A percentile compares a stretch with the other conserved stretches of the same genome.
Evolutionary conservation across 2,329 filamentous ascomycete species (phyloP).

Genomic region (Seiridium cupressi): DNA sequence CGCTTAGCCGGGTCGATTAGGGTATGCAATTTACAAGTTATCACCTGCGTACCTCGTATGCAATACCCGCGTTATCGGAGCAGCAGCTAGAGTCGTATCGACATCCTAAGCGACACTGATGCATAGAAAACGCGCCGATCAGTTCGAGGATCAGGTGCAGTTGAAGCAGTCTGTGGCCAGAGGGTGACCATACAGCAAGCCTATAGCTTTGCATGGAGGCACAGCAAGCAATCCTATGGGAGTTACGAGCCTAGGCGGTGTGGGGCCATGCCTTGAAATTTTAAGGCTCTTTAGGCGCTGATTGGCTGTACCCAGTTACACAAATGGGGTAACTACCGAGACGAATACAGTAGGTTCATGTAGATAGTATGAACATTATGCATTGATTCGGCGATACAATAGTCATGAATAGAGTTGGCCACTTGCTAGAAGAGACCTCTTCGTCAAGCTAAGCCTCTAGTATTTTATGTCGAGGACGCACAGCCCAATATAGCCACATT

Average conservation of each 20-base stretch:
- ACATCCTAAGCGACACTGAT: neutral
- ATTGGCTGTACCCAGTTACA: no score
- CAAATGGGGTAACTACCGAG: no score
- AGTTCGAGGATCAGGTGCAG: neutral
- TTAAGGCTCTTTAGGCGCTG: no score
- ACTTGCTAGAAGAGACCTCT: no score
- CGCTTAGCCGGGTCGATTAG: neutral
- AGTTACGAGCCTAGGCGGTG: neutral
- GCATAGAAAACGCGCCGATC: neutral
- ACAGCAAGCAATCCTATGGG: neutral
- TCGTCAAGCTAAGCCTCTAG: no score
- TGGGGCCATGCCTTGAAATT: neutral
- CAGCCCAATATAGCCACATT: no score
- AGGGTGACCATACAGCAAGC: neutral
- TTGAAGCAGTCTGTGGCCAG: no score
- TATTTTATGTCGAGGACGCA: no score
- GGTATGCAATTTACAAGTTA: neutral
- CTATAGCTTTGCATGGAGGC: neutral
- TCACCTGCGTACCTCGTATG: neutral
- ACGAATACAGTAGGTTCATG: no score
- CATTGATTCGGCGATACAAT: no score
- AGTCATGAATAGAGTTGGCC: no score
- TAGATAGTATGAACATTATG: no score
- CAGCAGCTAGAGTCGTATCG: neutral
- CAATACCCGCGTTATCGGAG: neutral